These are phyloP conservation scores for Orychophragmus violaceus DNA, from an alignment of 345 rosid species.

Conservation along the genomic window DNA sequence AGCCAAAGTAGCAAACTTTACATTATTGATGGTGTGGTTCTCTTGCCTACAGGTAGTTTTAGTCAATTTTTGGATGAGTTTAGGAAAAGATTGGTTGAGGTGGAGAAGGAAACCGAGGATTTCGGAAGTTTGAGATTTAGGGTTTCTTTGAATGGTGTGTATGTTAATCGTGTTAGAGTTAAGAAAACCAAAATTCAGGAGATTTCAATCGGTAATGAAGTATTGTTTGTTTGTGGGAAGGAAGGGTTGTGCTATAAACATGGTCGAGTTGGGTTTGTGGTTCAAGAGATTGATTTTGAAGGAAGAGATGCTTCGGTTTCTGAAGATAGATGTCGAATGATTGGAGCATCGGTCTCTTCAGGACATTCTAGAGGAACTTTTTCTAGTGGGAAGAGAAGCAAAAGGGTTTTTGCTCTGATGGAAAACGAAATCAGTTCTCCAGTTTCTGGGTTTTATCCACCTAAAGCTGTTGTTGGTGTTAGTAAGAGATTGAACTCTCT, in stretches of 20 bases:
- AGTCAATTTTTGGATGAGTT: slow-evolving; percentile 33
- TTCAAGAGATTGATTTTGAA: slow-evolving; percentile 45
- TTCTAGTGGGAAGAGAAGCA: slow-evolving; percentile 56
- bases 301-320: slow-evolving; percentile 26
- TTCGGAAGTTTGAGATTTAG: slow-evolving; percentile 27
- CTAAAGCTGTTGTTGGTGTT: slow-evolving; percentile 28
- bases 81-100: slow-evolving; percentile 37
- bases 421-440: slow-evolving; percentile 28
- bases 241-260: slow-evolving; percentile 37
- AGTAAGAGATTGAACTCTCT: slow-evolving; percentile 39
- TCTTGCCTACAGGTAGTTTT: not conserved
- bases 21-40: slow-evolving; percentile 49
- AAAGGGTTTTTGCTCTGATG: slow-evolving; percentile 63
- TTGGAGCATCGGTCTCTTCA: slow-evolving; percentile 27
- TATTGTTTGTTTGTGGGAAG: slow-evolving; percentile 58
- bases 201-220: slow-evolving; percentile 63
- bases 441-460: slow-evolving; percentile 8
- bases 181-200: slow-evolving; percentile 34
- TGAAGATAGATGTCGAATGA: slow-evolving; percentile 17
- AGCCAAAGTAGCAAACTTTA: slow-evolving; percentile 41
- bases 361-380: slow-evolving; percentile 46
- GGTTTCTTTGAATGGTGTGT: slow-evolving; percentile 59
- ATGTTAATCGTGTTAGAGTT: slow-evolving; percentile 51
- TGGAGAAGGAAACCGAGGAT: slow-evolving; percentile 24
- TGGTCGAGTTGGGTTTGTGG: slow-evolving; percentile 54